A percentile compares a stretch with the other conserved stretches of the same genome.
phyloP scores from a whole-genome alignment of 768 basidiomycete genomes.

The Bullera alba region DNA sequence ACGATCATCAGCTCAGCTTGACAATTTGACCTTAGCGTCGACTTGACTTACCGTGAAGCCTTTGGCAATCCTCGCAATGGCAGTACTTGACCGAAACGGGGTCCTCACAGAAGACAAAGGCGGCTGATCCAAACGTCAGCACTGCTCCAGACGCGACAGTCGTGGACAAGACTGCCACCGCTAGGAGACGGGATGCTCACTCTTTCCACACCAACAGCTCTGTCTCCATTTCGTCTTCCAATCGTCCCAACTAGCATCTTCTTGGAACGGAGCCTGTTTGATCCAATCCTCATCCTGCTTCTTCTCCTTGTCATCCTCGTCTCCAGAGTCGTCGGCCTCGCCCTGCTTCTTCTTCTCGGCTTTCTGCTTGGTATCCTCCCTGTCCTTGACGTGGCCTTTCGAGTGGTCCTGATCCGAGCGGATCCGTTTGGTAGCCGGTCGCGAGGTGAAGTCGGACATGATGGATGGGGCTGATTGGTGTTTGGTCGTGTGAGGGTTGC shows the following conservation, averaged over 20 bases:
- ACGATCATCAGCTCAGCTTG: background rate
- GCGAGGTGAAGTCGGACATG: slow-evolving; percentile 9
- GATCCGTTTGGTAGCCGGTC: slow-evolving; percentile 29
- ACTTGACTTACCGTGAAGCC: slow-evolving; percentile 31
- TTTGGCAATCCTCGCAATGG: slow-evolving; percentile 39
- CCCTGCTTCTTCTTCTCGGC: slow-evolving; percentile 5
- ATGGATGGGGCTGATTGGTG: background rate
- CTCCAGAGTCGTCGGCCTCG: slow-evolving; percentile 8
- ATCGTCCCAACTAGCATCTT: slow-evolving; percentile 19
- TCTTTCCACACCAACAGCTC: slow-evolving; percentile 39
- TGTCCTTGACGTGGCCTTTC: slow-evolving; percentile 16
- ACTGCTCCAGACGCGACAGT: background rate
- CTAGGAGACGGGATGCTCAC: slow-evolving; percentile 11
- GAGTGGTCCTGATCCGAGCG: slow-evolving; percentile 32
- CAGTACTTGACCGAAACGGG: slow-evolving; percentile 28
- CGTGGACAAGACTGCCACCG: background rate
- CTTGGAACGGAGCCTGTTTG: slow-evolving; percentile 19
- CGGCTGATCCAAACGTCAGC: slow-evolving; percentile 8
- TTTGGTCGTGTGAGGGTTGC: background rate
- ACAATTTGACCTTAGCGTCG: background rate
- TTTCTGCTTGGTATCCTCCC: slow-evolving; percentile 9
- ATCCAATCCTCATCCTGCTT: slow-evolving; percentile 28
- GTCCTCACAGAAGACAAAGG: slow-evolving; percentile 22
- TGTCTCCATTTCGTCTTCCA: slow-evolving; percentile 32
- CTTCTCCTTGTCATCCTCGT: slow-evolving; percentile 12